Evolutionary conservation across 106 monocot species (phyloP), one percentile per base, ranked within the genome.

Genomic region (Vanilla planifolia): DNA sequence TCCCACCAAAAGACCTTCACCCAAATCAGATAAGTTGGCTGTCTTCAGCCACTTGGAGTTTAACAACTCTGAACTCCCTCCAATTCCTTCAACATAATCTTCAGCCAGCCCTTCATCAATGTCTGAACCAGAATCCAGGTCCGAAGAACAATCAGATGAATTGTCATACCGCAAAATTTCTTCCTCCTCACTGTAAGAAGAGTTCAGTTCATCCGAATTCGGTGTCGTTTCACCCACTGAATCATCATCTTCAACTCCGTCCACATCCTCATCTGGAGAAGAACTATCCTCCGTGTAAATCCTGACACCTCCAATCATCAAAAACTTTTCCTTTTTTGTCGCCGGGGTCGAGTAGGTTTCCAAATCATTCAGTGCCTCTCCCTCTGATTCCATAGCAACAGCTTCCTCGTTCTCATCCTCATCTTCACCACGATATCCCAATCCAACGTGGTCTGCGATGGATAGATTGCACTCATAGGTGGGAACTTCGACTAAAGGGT

Each of bases 31-130:
- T 44, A 84, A 24, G 36, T 75, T 77, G 56, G 51, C 51, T 16
- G 55, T 40, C 16, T 58, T 59, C 30, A 88, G 24, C 73, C 71
- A 76, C n/a, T 40, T 59, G 1, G 71, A 57, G 16, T 73, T 82
- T 37, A 92, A 48, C 55, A 98, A 58, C 52, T 76, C 77, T 16
- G 57, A 59, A 8, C 73, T 77, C 9, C 88, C 88, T 13, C 88
- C 98, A 20, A 98, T 77, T 17, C 91, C 92, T 61, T 81, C 85
- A 66, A 98, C 21, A 51, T 98, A 88, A 51, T 98, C 98, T 4
- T 73, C 70, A 32, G 71, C 79, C 53, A 92, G 73, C 29, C 85
- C 88, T 32, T 88, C 75, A 51, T 98, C 85, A 16, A 91, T 66
- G 20, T 87, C 85, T 8, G 83, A 76, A 59, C 55, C 75, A 60